A percentile compares a stretch with the other conserved stretches of the same genome.
phyloP scores from a whole-genome alignment of 768 basidiomycete genomes.

The Arthromyces matolae region DNA sequence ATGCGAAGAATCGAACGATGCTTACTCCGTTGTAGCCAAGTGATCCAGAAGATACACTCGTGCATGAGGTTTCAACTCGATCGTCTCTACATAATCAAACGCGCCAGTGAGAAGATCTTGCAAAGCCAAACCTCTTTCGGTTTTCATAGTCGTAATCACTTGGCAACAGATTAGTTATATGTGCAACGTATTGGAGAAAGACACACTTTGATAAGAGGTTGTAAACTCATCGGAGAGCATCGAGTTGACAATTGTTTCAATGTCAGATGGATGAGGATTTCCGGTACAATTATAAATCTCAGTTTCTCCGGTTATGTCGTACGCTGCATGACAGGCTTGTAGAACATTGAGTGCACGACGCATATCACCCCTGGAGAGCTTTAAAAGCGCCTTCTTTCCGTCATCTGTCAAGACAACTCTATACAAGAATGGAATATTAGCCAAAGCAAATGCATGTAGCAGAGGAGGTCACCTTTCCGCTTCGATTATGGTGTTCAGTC shows the following conservation, averaged over 20 bases:
- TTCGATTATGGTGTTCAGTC: constrained; percentile 74
- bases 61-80: constrained; percentile 84
- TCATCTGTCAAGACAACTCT: constrained; percentile 87
- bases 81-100: constrained; percentile 83
- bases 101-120: constrained; percentile 92
- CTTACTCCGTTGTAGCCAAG: constrained; percentile 93
- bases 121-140: constrained; percentile 88
- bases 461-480: constrained; percentile 61
- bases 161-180: constrained; percentile 1
- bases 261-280: constrained; percentile 92
- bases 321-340: constrained; percentile 98
- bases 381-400: constrained; percentile 85
- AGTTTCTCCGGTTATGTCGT: constrained; percentile 80
- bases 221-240: constrained; percentile 98
- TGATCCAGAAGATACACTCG: constrained; percentile 89
- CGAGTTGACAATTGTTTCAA: constrained; percentile 87
- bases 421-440: constrained; percentile 1
- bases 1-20: constrained; percentile 9
- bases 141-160: constrained; percentile 88
- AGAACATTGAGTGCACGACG: constrained; percentile 92
- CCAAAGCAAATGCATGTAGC: neutral
- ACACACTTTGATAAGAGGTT: constrained; percentile 77
- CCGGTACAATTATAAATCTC: constrained; percentile 98
- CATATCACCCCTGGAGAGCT: constrained; percentile 98
- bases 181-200: constrained; percentile 3